Conservation (phyloP, 345 rosid species). For the Limnanthes douglasii region DNA sequence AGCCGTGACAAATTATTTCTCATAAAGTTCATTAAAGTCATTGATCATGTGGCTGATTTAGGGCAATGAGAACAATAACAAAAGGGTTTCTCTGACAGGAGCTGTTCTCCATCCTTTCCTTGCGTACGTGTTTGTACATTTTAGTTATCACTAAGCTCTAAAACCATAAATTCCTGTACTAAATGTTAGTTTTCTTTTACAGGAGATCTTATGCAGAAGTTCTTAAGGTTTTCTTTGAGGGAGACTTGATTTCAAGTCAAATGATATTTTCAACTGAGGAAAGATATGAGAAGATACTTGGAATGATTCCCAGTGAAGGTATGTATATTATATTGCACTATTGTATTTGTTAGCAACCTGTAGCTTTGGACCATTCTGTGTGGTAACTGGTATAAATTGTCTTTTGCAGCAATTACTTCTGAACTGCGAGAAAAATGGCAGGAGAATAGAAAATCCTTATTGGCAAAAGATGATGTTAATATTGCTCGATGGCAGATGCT, state of each 20-base stretch:
- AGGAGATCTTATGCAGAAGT: constrained; percentile 82
- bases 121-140: constrained; percentile 31
- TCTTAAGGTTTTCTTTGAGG: constrained; percentile 61
- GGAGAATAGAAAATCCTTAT: constrained; percentile 31
- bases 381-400: too few relatives aligned
- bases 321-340: constrained; percentile 8
- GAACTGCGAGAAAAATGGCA: constrained; percentile 86
- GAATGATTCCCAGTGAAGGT: constrained; percentile 82
- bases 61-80: constrained; percentile 79
- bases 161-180: constrained; percentile 4
- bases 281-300: constrained; percentile 72
- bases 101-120: constrained; percentile 80
- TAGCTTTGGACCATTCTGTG: too few relatives aligned
- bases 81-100: constrained; percentile 56
- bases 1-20: not conserved
- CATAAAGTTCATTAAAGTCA: constrained; percentile 1
- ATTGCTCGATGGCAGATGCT: constrained; percentile 70
- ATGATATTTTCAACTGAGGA: constrained; percentile 51
- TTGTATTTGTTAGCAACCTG: too few relatives aligned
- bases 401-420: constrained; percentile 63
- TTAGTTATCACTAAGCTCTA: not conserved
- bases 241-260: constrained; percentile 47
- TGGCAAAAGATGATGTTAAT: constrained; percentile 57
- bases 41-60: constrained; percentile 14
- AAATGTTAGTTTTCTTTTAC: constrained; percentile 10